phyloP scores from a whole-genome alignment of 2,329 filamentous ascomycete genomes.

The Aspergillus texensis region DNA sequence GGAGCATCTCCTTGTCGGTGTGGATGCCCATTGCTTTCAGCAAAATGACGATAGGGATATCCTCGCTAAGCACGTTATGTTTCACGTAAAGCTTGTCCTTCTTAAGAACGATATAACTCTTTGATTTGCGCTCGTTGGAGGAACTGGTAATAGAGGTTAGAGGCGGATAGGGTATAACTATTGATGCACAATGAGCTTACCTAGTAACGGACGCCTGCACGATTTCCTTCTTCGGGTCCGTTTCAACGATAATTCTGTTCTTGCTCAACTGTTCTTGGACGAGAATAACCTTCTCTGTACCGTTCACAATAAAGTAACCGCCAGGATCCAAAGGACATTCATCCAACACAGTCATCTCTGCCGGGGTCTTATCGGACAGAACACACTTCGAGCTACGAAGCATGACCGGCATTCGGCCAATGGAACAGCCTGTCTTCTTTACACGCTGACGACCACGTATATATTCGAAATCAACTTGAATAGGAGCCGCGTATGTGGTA shows the following conservation, averaged over 20 bases:
- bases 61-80: conserved; percentile 90
- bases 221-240: conserved; percentile 85
- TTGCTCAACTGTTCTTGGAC: conserved; percentile 99
- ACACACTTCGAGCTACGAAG: conserved; percentile 92
- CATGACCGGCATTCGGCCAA: conserved; percentile 96
- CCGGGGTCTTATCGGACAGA: conserved; percentile 78
- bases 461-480: conserved; percentile 90
- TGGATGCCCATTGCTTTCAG: conserved; percentile 92
- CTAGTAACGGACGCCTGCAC: conserved; percentile 92
- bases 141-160: conserved; percentile 63
- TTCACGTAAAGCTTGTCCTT: conserved; percentile 87
- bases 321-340: conserved; percentile 96
- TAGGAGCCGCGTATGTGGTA: conserved; percentile 96
- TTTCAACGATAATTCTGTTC: conserved; percentile 97
- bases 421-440: conserved; percentile 71
- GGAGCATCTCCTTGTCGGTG: conserved; percentile 91
- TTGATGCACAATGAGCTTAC: conserved; percentile 30
- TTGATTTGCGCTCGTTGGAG: conserved; percentile 95
- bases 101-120: conserved; percentile 92
- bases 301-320: conserved; percentile 96
- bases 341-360: conserved; percentile 87
- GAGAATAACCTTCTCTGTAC: conserved; percentile 97
- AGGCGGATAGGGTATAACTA: not conserved
- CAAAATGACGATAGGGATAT: conserved; percentile 91
- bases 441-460: conserved; percentile 78